Evolutionary conservation across 2,329 filamentous ascomycete species (phyloP).

Genomic region (Neoarthrinium moseri): DNA sequence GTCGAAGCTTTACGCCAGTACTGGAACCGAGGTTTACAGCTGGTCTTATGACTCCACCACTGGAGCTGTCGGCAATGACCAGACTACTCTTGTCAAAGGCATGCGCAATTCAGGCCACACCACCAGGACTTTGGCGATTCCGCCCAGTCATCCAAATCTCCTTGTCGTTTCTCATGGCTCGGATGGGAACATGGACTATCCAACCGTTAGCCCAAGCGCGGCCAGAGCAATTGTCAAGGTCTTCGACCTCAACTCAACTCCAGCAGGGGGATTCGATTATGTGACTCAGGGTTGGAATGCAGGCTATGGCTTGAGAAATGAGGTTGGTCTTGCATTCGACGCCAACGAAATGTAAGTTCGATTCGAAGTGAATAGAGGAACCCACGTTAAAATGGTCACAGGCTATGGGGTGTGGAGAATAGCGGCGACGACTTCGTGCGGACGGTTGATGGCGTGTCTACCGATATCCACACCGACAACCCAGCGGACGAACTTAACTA

Average conservation of each 20-base stretch:
- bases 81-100: slow-evolving; percentile 46
- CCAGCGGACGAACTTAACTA: slow-evolving; percentile 67
- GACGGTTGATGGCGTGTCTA: slow-evolving; percentile 31
- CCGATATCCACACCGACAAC: slow-evolving; percentile 58
- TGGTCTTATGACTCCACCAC: slow-evolving; percentile 53
- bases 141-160: slow-evolving; percentile 44
- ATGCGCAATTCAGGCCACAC: slow-evolving; percentile 53
- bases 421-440: slow-evolving; percentile 58
- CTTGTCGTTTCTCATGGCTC: slow-evolving; percentile 58
- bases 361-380: background rate
- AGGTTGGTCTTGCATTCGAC: slow-evolving; percentile 47
- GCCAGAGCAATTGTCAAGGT: slow-evolving; percentile 59
- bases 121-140: slow-evolving; percentile 56
- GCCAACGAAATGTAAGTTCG: slow-evolving; percentile 34
- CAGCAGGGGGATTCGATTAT: slow-evolving; percentile 33
- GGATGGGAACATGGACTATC: slow-evolving; percentile 51
- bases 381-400: slow-evolving; percentile 25
- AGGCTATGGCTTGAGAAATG: slow-evolving; percentile 63
- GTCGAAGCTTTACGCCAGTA: slow-evolving; percentile 41
- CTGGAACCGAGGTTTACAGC: slow-evolving; percentile 44
- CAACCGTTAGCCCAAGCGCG: slow-evolving; percentile 40
- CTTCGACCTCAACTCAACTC: slow-evolving; percentile 22
- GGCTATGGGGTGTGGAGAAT: slow-evolving; percentile 58
- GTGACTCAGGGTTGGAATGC: slow-evolving; percentile 34
- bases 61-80: slow-evolving; percentile 33